These are phyloP conservation scores for Calonectria henricotiae DNA, from an alignment of 2,329 filamentous ascomycete genomes.

Conservation along the genomic window DNA sequence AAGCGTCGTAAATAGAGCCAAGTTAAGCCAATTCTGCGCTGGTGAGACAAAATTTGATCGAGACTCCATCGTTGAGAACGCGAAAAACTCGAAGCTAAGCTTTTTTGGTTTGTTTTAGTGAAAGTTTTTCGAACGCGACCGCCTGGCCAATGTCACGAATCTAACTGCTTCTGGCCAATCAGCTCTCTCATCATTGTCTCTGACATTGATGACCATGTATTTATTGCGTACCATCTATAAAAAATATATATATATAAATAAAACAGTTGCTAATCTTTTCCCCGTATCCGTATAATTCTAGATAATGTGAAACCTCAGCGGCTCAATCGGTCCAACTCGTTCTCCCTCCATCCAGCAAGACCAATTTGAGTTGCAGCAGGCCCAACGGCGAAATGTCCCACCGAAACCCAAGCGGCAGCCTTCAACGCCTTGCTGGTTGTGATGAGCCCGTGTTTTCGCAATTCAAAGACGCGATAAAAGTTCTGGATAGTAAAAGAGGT, in stretches of 20 bases:
- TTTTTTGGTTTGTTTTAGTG: background rate
- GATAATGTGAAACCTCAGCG: background rate
- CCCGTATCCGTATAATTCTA: too few relatives aligned
- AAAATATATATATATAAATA: too few relatives aligned
- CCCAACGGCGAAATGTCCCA: constrained; percentile 2
- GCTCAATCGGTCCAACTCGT: background rate
- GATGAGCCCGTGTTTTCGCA: constrained; percentile 13
- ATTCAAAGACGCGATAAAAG: constrained; percentile 6
- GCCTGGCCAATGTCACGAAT: too few relatives aligned
- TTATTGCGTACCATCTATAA: too few relatives aligned
- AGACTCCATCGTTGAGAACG: background rate
- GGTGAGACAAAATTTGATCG: background rate
- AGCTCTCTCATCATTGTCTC: too few relatives aligned
- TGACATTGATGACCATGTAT: too few relatives aligned
- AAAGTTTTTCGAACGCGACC: too few relatives aligned
- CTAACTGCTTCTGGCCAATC: too few relatives aligned
- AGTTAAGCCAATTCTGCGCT: background rate
- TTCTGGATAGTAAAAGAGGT: background rate
- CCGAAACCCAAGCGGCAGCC: background rate
- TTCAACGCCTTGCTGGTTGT: background rate
- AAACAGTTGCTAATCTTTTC: too few relatives aligned
- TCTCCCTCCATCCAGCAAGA: constrained; percentile 3
- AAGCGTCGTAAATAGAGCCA: background rate
- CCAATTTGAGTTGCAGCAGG: constrained; percentile 10
- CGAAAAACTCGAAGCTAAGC: background rate